Conservation (phyloP, 176 grass and related monocot genomes). For the Dactylis glomerata region DNA sequence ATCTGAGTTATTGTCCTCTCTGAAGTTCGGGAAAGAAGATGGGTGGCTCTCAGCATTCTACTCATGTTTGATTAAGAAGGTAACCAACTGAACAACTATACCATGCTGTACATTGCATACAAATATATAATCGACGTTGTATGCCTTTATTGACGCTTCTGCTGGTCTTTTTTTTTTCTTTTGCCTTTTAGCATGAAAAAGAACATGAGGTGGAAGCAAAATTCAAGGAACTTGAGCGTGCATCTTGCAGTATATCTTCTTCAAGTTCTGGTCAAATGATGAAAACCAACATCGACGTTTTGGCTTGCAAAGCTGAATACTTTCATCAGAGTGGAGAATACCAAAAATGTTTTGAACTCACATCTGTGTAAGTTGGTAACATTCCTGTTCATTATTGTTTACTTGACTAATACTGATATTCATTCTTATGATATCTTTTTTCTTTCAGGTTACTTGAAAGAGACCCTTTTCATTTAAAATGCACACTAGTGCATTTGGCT, state of each 20-base stretch:
- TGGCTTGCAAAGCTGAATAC: conserved; percentile 92
- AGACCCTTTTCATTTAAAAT: conserved; percentile 95
- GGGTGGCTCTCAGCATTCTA: conserved; percentile 83
- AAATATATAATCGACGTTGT: background rate
- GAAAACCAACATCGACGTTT: conserved; percentile 83
- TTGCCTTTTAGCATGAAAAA: conserved; percentile 77
- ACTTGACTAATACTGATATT: background rate
- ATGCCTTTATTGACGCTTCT: background rate
- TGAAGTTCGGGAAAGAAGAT: conserved; percentile 92
- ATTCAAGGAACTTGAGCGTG: conserved; percentile 87
- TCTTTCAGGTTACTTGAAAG: conserved; percentile 89
- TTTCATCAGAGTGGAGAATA: conserved; percentile 91
- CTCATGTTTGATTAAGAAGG: conserved; percentile 92
- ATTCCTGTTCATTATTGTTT: conserved; percentile 19
- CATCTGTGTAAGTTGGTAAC: conserved; percentile 69
- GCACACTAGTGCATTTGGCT: conserved; percentile 86
- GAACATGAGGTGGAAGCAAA: conserved; percentile 82
- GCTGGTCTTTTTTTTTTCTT: conserved; percentile 24
- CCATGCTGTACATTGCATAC: background rate
- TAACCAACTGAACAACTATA: conserved; percentile 29
- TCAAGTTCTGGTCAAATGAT: conserved; percentile 57
- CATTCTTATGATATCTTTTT: conserved; percentile 2
- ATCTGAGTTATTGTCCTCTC: conserved; percentile 72
- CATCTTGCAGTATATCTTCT: conserved; percentile 56
- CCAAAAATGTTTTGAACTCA: conserved; percentile 91